phyloP scores from a whole-genome alignment of 441 rosid species.

The Gossypium gossypioides region DNA sequence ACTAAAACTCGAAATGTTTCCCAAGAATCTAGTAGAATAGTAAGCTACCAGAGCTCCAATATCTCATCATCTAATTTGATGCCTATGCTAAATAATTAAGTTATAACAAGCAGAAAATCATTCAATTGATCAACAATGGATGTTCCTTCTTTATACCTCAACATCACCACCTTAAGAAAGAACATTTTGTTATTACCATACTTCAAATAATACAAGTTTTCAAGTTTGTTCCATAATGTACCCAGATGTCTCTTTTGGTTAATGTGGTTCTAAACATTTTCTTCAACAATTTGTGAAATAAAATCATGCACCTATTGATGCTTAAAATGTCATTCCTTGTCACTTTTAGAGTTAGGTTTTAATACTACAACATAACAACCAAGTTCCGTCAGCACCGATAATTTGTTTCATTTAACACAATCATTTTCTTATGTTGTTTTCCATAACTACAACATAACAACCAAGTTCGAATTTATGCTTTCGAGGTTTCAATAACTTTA shows the following conservation, averaged over 20 bases:
- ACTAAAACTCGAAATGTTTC: not conserved
- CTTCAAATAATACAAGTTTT: too few species aligned
- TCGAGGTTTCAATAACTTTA: too few species aligned
- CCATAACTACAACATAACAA: too few species aligned
- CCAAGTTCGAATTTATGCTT: too few species aligned
- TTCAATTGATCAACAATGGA: not conserved
- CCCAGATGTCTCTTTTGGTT: too few species aligned
- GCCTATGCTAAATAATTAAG: too few species aligned
- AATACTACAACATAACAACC: too few species aligned
- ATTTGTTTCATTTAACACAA: too few species aligned
- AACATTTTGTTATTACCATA: not conserved
- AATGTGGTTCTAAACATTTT: not conserved
- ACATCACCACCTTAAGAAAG: not conserved
- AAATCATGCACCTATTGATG: not conserved
- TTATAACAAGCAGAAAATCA: too few species aligned
- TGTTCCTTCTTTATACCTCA: not conserved
- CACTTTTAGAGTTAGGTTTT: not conserved
- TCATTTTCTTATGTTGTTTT: too few species aligned
- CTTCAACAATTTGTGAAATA: not conserved
- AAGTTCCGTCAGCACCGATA: too few species aligned
- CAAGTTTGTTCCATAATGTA: too few species aligned
- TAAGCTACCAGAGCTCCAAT: not conserved
- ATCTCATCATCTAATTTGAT: not conserved
- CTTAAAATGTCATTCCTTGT: not conserved
- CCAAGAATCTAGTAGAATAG: not conserved